phyloP scores from a whole-genome alignment of 495 filamentous ascomycete species.

The Penicillium soppii region DNA sequence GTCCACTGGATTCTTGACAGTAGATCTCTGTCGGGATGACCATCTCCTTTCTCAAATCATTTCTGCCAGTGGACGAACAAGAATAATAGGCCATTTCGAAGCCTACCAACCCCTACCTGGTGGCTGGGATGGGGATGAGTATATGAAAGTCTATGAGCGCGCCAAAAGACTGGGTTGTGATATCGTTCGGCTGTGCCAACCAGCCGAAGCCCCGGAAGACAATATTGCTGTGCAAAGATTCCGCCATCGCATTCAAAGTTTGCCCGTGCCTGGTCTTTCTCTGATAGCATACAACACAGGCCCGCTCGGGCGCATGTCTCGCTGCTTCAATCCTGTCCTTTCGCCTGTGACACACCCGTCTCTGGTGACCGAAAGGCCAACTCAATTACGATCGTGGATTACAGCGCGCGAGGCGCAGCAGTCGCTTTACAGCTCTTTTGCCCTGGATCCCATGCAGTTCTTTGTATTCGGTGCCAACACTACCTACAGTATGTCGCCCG shows the following conservation, averaged over 20 bases:
- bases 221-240: constrained; percentile 43
- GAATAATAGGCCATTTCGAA: constrained; percentile 65
- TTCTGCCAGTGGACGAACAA: constrained; percentile 56
- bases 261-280: constrained; percentile 35
- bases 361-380: constrained; percentile 18
- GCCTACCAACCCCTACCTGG: constrained; percentile 43
- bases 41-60: constrained; percentile 54
- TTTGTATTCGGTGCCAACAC: constrained; percentile 46
- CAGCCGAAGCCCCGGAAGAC: constrained; percentile 38
- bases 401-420: constrained; percentile 38
- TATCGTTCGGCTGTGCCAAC: constrained; percentile 48
- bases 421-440: constrained; percentile 54
- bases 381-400: constrained; percentile 39
- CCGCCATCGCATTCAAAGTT: constrained; percentile 30
- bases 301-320: constrained; percentile 60
- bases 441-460: constrained; percentile 51
- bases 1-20: constrained; percentile 65
- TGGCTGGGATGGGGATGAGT: constrained; percentile 40
- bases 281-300: constrained; percentile 74
- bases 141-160: constrained; percentile 37
- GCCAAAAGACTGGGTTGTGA: constrained; percentile 47
- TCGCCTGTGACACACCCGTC: constrained; percentile 55
- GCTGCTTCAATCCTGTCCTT: constrained; percentile 63
- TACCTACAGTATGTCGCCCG: constrained; percentile 45
- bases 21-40: constrained; percentile 62